Conservation (phyloP, 1,284 basidiomycete species). For the Fistulina hepatica region DNA sequence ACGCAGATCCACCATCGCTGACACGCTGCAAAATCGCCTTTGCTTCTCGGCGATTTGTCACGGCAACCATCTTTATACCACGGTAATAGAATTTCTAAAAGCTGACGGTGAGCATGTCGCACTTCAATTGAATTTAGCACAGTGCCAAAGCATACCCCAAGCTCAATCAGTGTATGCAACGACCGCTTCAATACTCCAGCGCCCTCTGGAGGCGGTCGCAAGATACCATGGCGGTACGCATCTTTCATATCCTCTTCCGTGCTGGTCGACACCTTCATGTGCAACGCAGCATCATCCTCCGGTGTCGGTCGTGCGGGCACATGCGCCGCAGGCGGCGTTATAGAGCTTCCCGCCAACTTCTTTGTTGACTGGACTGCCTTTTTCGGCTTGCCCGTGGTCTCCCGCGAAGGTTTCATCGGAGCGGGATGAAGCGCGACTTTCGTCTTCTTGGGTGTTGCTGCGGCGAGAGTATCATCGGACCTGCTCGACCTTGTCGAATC, state of each 20-base stretch:
- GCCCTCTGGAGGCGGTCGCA: conserved; percentile 50
- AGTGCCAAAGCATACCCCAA: conserved; percentile 41
- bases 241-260: conserved; percentile 55
- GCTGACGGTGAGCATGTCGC: conserved; percentile 8
- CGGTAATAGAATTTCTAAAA: conserved; percentile 68
- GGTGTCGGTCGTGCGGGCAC: conserved; percentile 16
- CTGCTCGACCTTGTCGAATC: conserved; percentile 9
- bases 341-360: conserved; percentile 8
- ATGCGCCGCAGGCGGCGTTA: conserved; percentile 11
- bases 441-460: conserved; percentile 26
- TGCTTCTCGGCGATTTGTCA: conserved; percentile 42
- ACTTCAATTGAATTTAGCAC: conserved; percentile 1
- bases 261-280: conserved; percentile 43
- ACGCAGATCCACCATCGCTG: conserved; percentile 44
- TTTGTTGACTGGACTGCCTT: conserved; percentile 18
- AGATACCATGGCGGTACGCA: conserved; percentile 55
- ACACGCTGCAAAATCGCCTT: conserved; percentile 43
- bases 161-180: conserved; percentile 54
- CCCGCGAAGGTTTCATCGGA: conserved; percentile 42
- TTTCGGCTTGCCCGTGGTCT: neutral
- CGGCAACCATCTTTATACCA: conserved; percentile 60
- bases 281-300: conserved; percentile 17
- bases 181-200: conserved; percentile 45
- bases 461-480: conserved; percentile 13
- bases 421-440: conserved; percentile 55